Evolutionary conservation across 306 rosid species (phyloP), one percentile per base, ranked within the genome.

Genomic region (Cucumis cinereus): DNA sequence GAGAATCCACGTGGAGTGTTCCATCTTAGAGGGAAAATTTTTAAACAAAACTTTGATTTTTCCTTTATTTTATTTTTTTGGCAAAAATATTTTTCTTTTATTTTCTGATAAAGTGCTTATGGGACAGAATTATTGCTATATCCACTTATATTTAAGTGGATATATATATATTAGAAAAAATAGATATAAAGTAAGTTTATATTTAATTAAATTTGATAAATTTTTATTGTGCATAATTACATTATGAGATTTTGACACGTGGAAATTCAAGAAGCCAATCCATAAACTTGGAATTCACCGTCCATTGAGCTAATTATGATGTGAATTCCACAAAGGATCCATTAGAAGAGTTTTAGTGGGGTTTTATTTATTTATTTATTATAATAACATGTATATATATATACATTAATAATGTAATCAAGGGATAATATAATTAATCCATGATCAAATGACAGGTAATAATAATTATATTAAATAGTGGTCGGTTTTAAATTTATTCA

Each of bases 401-500:
- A 35, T 40, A 40, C 1, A 8, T 9, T 45, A 45, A 45, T 45
- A 45, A 66, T 19, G n/a, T 67, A 67, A 36, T 67, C 22, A 35
- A 7, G 11, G 11, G 74, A 67, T 67, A 67, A 68, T 68, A n/a
- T 68, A 68, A 68, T 68, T 68, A 68, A 22, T 68, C 36, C 56
- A 22, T 0, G 55, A 68, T 20, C 19, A 68, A 64, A 64, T 36
- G 72, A 41, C 74, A 41, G 49, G 54, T 15, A 68, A 68, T 41
- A 43, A 68, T 41, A 20, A 68, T 68, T 4, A 68, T 68, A 68
- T 68, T 68, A 22, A 43, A 68, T 5, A 43, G 36, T 43, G 74
- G 74, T 68, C 74, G 74, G 74, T 28, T 68, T 43, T 68, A 68
- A 68, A 68, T 68, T 43, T 68, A 68, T 22, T 68, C 74, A 68